Evolutionary conservation across 495 filamentous ascomycete genomes (phyloP).

Genomic region (Xylaria grammica): DNA sequence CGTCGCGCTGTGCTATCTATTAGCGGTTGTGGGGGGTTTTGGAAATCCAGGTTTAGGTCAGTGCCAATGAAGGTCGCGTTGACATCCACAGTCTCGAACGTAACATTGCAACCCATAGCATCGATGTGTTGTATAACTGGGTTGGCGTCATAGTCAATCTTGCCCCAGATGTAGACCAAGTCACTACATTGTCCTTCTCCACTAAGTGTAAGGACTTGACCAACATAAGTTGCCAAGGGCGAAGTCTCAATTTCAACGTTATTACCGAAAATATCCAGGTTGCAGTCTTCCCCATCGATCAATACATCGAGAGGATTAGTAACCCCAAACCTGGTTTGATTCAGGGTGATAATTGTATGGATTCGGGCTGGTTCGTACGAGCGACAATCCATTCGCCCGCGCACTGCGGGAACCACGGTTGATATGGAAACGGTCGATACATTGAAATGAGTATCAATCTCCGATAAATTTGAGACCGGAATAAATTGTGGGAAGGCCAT

Average conservation of each 20-base stretch:
- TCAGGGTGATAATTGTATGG: conserved; percentile 21
- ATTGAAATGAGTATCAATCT: neutral
- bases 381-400: conserved; percentile 28
- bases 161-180: conserved; percentile 28
- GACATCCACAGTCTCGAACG: conserved; percentile 28
- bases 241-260: too few relatives aligned
- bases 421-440: conserved; percentile 18
- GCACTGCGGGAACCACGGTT: conserved; percentile 25
- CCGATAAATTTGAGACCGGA: neutral
- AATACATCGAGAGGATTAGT: conserved; percentile 3
- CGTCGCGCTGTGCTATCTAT: conserved; percentile 1
- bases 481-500: conserved; percentile 2
- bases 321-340: neutral
- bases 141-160: conserved; percentile 12
- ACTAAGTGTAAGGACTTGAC: neutral
- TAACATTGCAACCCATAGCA: conserved; percentile 30
- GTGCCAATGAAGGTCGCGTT: conserved; percentile 25
- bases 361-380: conserved; percentile 26
- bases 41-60: conserved; percentile 25
- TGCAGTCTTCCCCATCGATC: conserved; percentile 15
- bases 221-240: neutral
- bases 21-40: conserved; percentile 19
- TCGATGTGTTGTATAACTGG: conserved; percentile 11
- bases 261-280: conserved; percentile 20
- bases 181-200: too few relatives aligned